Percentiles rank a stretch among this genome's conserved stretches.
These are phyloP conservation scores for Starmerella sirachaensis DNA, from an alignment of 805 yeast genomes.

Conservation along the genomic window DNA sequence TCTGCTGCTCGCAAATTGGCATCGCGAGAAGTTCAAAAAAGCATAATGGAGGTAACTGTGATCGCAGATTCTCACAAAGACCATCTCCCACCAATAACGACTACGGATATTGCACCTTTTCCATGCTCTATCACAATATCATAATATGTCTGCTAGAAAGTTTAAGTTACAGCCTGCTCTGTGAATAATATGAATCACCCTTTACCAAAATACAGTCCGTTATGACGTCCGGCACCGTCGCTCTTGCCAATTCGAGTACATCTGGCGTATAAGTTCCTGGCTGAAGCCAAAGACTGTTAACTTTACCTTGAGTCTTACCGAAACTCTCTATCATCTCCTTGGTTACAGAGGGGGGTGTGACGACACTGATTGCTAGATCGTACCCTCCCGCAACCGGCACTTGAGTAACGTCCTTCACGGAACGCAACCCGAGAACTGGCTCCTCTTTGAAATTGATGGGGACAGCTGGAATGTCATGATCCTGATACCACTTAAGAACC, in stretches of 20 bases:
- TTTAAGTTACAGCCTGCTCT: too few relatives aligned
- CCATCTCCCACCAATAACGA: slow-evolving; percentile 65
- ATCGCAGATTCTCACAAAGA: slow-evolving; percentile 45
- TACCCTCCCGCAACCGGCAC: slow-evolving; percentile 20
- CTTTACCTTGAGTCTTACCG: slow-evolving; percentile 23
- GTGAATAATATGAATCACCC: too few relatives aligned
- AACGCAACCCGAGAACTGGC: slow-evolving; percentile 36
- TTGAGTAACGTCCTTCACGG: slow-evolving; percentile 24
- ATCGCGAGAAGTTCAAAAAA: background rate
- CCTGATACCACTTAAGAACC: slow-evolving; percentile 55
- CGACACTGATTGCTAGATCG: slow-evolving; percentile 44
- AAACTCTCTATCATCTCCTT: slow-evolving; percentile 35
- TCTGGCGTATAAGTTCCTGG: slow-evolving; percentile 61
- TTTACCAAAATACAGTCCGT: slow-evolving; percentile 62
- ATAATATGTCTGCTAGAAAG: too few relatives aligned
- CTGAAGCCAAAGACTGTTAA: slow-evolving; percentile 67
- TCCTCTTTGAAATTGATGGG: slow-evolving; percentile 53
- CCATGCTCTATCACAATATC: slow-evolving; percentile 38
- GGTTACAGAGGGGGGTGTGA: slow-evolving; percentile 63
- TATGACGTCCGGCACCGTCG: slow-evolving; percentile 30
- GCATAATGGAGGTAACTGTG: slow-evolving; percentile 37
- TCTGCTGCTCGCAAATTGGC: slow-evolving; percentile 1
- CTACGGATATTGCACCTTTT: slow-evolving; percentile 56
- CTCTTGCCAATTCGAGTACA: slow-evolving; percentile 30
- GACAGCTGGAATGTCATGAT: slow-evolving; percentile 43